A percentile compares a stretch with the other conserved stretches of the same genome.
Evolutionary conservation across 2,329 filamentous ascomycete genomes (phyloP).

Genomic region (Drechslerella dactyloides): DNA sequence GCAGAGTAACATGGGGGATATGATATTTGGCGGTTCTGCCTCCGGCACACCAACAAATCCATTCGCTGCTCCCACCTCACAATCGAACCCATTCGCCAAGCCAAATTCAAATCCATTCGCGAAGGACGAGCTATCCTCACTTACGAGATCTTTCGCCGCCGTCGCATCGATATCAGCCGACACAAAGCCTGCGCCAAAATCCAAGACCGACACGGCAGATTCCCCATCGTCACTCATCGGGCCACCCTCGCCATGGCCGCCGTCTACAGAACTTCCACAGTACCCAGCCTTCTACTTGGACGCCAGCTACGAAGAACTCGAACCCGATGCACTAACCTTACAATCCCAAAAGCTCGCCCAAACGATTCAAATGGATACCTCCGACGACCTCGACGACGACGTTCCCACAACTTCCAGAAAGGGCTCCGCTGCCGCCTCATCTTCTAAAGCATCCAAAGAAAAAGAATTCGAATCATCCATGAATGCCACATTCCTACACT

Average conservation of each 20-base stretch:
- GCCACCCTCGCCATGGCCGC: conserved; percentile 77
- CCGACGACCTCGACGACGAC: conserved; percentile 57
- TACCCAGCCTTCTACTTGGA: conserved; percentile 84
- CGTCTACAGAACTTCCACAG: conserved; percentile 69
- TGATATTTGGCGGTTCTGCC: conserved; percentile 50
- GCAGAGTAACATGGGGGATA: conserved; percentile 53
- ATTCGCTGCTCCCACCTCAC: conserved; percentile 52
- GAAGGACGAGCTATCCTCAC: conserved; percentile 62
- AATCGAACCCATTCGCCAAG: conserved; percentile 56
- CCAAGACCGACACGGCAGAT: conserved; percentile 51
- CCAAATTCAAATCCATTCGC: conserved; percentile 72
- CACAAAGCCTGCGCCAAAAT: conserved; percentile 54
- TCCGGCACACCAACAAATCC: conserved; percentile 55
- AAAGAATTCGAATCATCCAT: conserved; percentile 73
- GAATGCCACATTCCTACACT: conserved; percentile 79
- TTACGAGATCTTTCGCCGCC: conserved; percentile 77
- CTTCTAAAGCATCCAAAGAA: conserved; percentile 69
- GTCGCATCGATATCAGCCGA: conserved; percentile 66
- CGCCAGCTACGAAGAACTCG: conserved; percentile 88
- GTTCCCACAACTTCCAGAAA: conserved; percentile 53
- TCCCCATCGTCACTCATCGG: conserved; percentile 56
- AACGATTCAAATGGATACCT: conserved; percentile 61
- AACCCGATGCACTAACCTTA: conserved; percentile 62
- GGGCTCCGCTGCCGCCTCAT: conserved; percentile 56
- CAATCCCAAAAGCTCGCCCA: conserved; percentile 60